These are phyloP conservation scores for Suzukiozyma palmioleophila DNA, from an alignment of 1,139 yeast species.

Conservation along the genomic window DNA sequence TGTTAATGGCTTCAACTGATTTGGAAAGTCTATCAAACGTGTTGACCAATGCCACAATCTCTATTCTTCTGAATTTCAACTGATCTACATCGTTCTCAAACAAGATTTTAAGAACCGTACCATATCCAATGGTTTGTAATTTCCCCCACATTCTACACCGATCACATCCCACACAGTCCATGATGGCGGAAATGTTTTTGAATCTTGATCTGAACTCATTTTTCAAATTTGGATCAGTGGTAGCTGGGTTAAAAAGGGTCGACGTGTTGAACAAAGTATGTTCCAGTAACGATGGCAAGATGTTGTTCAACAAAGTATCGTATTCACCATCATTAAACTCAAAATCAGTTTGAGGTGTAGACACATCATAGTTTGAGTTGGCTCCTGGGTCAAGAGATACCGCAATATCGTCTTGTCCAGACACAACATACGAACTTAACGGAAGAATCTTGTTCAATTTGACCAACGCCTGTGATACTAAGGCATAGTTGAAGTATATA, in stretches of 20 bases:
- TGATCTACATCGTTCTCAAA: constrained; percentile 55
- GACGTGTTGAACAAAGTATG: constrained; percentile 43
- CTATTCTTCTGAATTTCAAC: constrained; percentile 67
- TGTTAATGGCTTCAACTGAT: constrained; percentile 69
- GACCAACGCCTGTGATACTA: constrained; percentile 76
- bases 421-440: constrained; percentile 21
- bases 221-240: constrained; percentile 55
- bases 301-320: constrained; percentile 22
- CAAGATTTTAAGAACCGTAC: constrained; percentile 86
- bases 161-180: constrained; percentile 99
- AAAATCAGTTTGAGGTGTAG: constrained; percentile 24
- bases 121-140: constrained; percentile 94
- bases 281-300: constrained; percentile 23
- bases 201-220: constrained; percentile 83
- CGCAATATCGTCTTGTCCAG: constrained; percentile 18
- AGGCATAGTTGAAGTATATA: constrained; percentile 87
- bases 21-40: constrained; percentile 90
- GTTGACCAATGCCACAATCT: constrained; percentile 83
- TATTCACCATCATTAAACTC: constrained; percentile 39
- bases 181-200: constrained; percentile 82
- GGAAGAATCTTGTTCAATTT: constrained; percentile 43
- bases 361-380: constrained; percentile 45
- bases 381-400: constrained; percentile 7
- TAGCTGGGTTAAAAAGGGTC: constrained; percentile 50
- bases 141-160: constrained; percentile 98